These are phyloP conservation scores for Pseudogymnoascus sp. DNA, from an alignment of 2,329 filamentous ascomycete genomes.

Conservation along the genomic window DNA sequence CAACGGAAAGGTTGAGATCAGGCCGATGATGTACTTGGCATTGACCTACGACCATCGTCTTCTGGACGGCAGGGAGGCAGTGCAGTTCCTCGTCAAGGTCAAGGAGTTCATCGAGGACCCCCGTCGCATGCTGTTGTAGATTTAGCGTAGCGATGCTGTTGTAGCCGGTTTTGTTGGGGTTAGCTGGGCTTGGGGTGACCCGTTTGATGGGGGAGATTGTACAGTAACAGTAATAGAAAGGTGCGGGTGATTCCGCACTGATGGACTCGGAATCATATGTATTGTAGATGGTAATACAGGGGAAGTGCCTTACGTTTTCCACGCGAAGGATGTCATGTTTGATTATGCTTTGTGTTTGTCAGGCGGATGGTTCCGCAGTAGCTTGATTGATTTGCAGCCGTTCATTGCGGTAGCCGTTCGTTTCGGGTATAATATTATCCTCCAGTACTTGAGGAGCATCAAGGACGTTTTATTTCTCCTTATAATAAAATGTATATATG, in stretches of 20 bases:
- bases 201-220: background rate
- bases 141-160: slow-evolving; percentile 10
- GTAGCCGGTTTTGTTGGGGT: background rate
- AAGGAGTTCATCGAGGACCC: slow-evolving; percentile 98
- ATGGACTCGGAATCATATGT: background rate
- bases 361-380: background rate
- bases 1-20: slow-evolving; percentile 89
- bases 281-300: slow-evolving; percentile 4
- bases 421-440: background rate
- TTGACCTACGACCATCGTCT: slow-evolving; percentile 97
- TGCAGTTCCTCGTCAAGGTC: slow-evolving; percentile 92
- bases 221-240: background rate
- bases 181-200: background rate
- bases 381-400: background rate
- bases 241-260: background rate
- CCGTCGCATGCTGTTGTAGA: slow-evolving; percentile 70
- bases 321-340: background rate
- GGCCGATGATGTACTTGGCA: slow-evolving; percentile 99
- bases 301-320: background rate
- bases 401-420: background rate
- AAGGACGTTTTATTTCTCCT: too few species aligned
- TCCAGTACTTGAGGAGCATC: background rate
- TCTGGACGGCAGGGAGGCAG: slow-evolving; percentile 88
- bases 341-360: background rate
- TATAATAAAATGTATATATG: too few species aligned